Base-by-base conservation (phyloP, 2,329 filamentous ascomycete genomes). In the Clonostachys chloroleuca region DNA sequence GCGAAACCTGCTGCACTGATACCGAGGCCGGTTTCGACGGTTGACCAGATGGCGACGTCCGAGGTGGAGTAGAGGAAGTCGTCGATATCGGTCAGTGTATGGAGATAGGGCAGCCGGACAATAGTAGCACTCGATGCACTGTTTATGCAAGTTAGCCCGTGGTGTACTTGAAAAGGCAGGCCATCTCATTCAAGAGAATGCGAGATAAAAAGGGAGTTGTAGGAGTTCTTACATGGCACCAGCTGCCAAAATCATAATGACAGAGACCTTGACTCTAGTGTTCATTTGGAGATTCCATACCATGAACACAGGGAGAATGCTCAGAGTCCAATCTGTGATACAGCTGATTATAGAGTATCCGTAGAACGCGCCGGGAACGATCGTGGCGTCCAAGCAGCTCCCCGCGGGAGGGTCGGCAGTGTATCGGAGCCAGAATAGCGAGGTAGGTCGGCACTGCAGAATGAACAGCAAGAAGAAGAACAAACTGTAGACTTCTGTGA, bases 1-100 rank as follows among this genome's bases (percentile, higher is more conserved):
- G 70, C 70, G 2, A 68, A 46, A 1, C 57, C 63, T 6, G 67
- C 62, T 8, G 70, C 66, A 1, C 61, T 65, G 39, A 73, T 68
- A 34, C 65, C 69, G 36, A 73, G 63, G 5, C 68, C 68, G 5
- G 65, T 66, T 51, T 74, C 70, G 36, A 72, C 61, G 17, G 71
- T 72, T 2, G 66, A 72, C 70, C 70, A 74, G 47, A 74, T 67
- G 16, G 69, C 68, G 6, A 73, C 57, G 43, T 70, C 69, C 17
- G 67, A 62, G 16, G 67, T 69, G 36, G 67, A 61, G 59, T 67
- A 73, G 10, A 73, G 64, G 49, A 69, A 73, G 48, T 74, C 71
- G 39, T 56, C 51, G 20, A 63, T 62, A 6, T 64, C 53, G 34
- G 59, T 59, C 13, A 74, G 54, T 5, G 59, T 51, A 34, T 62